Evolutionary conservation across 768 basidiomycete genomes (phyloP).

Genomic region (Symmetrospora coprosmae): DNA sequence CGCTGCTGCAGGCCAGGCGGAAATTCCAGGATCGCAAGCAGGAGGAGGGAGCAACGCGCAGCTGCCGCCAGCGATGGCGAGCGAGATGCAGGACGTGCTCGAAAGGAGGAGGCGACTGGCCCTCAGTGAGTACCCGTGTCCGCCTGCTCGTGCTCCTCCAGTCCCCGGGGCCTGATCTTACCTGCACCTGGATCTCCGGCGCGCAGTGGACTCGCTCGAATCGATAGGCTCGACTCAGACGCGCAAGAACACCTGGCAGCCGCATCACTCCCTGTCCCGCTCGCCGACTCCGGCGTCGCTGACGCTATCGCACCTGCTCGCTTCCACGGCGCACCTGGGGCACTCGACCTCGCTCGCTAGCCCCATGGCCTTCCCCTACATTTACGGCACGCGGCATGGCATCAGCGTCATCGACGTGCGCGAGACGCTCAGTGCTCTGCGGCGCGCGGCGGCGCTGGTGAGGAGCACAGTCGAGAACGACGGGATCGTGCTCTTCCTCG

Average conservation of each 20-base stretch:
- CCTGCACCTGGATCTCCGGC: too few relatives aligned
- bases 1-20: too few relatives aligned
- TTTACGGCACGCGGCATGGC: constrained; percentile 78
- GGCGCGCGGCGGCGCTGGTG: constrained; percentile 75
- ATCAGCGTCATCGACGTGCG: constrained; percentile 81
- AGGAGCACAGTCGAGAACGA: constrained; percentile 64
- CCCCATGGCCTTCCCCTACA: constrained; percentile 76
- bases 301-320: constrained; percentile 77
- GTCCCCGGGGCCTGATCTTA: too few relatives aligned
- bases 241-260: constrained; percentile 54
- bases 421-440: constrained; percentile 75
- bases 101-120: constrained; percentile 2
- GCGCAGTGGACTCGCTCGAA: constrained; percentile 11
- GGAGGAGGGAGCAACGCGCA: not conserved
- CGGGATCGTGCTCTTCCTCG: constrained; percentile 78
- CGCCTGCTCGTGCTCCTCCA: not conserved
- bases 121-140: not conserved
- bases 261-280: constrained; percentile 54
- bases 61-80: not conserved
- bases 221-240: constrained; percentile 60
- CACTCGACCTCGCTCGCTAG: constrained; percentile 68
- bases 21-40: too few relatives aligned
- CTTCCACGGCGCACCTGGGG: constrained; percentile 85
- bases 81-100: not conserved
- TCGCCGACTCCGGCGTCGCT: constrained; percentile 50